Evolutionary conservation across 768 basidiomycete species (phyloP), one percentile per base, ranked within the genome.

Genomic region (Hysterangium stoloniferum): DNA sequence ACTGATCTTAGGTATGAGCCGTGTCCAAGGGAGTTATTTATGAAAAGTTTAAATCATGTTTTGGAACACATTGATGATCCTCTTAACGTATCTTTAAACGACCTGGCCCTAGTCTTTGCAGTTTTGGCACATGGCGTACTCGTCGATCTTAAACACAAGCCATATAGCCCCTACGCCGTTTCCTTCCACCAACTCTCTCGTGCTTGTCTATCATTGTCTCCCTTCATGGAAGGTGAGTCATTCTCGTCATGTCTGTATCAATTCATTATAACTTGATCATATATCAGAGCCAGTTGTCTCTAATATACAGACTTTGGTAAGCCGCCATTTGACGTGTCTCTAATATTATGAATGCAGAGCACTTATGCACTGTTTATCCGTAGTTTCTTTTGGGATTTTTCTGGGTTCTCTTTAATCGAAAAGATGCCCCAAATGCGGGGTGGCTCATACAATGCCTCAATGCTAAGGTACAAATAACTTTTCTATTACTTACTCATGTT

Each of bases 331-430:
- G 33, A 34, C 33, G 9, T 34, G 38, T 27, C 33, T 34, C 11
- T 34, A 8, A 42, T 7, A 9, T 31, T 22, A 33, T 33, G n/a
- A n/a, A n/a, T n/a, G n/a, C n/a, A n/a, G n/a, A n/a, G n/a, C n/a
- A n/a, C n/a, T n/a, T n/a, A n/a, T n/a, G n/a, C n/a, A n/a, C n/a
- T n/a, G n/a, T n/a, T 15, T 4, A 15, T 24, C 20, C n/a, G 17
- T 24, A 48, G 37, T 43, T 28, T 31, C 49, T 40, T 29, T 24
- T 48, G 17, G 33, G 33, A 13, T 43, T 42, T 32, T 51, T 34
- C n/a, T 34, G 33, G 33, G 33, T 34, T 34, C 9, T 34, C 33
- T 34, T 34, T n/a, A 34, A 34, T n/a, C 9, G n/a, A n/a, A 34
- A 34, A n/a, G 33, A 34, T 9, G 9, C n/a, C 9, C 9, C 33